A percentile compares a stretch with the other conserved stretches of the same genome.
These are phyloP conservation scores for Aphanomyces cochlioides DNA, from an alignment of 352 stramenopile species.

Conservation along the genomic window DNA sequence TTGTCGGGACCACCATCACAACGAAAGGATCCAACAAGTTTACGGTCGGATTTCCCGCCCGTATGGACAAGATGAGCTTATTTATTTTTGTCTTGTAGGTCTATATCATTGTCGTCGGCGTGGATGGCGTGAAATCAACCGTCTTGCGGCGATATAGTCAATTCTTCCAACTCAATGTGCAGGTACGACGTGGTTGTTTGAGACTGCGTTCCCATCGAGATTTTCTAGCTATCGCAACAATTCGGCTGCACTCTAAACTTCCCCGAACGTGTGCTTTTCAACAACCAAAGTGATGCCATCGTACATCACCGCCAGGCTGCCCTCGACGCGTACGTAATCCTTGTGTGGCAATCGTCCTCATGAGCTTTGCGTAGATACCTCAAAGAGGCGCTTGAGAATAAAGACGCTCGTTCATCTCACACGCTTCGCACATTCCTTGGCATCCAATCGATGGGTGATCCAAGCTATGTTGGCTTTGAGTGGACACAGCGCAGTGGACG, in stretches of 20 bases:
- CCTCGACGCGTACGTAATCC: background rate
- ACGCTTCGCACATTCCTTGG: conserved; percentile 8
- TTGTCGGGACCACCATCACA: background rate
- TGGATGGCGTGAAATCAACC: background rate
- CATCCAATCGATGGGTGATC: background rate
- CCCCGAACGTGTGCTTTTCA: conserved; percentile 5
- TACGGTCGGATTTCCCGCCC: background rate
- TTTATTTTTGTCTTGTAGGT: background rate
- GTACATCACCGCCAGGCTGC: background rate
- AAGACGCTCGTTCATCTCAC: background rate
- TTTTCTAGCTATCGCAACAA: background rate
- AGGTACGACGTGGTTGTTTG: background rate
- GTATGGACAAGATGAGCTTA: background rate
- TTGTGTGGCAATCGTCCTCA: background rate
- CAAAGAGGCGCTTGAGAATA: background rate
- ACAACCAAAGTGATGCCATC: conserved; percentile 5
- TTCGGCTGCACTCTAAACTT: background rate
- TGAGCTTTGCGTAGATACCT: conserved; percentile 8
- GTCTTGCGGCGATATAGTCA: conserved; percentile 9
- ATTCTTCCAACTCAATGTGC: conserved; percentile 9
- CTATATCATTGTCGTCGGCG: conserved; percentile 18
- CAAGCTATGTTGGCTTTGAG: conserved; percentile 1
- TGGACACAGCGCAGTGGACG: conserved; percentile 8
- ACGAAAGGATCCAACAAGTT: background rate
- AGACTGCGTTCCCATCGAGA: background rate